Conservation (phyloP, 768 basidiomycete genomes). For the Rhodocollybia butyracea region DNA sequence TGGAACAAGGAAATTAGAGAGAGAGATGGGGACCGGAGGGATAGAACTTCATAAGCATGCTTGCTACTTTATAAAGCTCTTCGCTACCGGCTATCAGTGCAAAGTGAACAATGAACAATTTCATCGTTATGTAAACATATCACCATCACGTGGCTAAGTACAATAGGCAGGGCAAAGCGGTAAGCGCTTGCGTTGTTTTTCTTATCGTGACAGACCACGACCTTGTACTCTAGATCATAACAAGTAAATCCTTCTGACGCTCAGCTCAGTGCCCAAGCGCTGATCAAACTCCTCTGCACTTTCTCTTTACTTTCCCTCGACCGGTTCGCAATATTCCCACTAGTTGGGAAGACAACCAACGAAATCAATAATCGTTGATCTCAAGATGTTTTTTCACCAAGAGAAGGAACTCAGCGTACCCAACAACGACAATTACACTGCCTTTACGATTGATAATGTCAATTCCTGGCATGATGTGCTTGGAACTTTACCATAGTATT, state of each 20-base stretch:
- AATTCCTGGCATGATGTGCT: too few relatives aligned
- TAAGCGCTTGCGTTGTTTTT: background rate
- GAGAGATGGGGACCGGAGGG: slow-evolving; percentile 12
- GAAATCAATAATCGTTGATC: background rate
- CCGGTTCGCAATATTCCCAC: background rate
- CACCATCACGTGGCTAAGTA: background rate
- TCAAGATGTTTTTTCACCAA: background rate
- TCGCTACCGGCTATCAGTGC: too few relatives aligned
- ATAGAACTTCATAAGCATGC: background rate
- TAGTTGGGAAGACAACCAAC: slow-evolving; percentile 3
- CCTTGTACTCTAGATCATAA: too few relatives aligned
- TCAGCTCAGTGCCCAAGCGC: too few relatives aligned
- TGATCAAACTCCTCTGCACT: background rate
- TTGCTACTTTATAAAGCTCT: background rate
- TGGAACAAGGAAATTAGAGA: slow-evolving; percentile 20
- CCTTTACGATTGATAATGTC: too few relatives aligned
- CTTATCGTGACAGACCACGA: background rate
- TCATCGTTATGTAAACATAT: background rate
- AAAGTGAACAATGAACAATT: background rate
- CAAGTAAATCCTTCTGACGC: too few relatives aligned
- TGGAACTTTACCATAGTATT: too few relatives aligned
- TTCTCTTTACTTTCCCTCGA: background rate
- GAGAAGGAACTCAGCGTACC: background rate
- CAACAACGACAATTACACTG: background rate
- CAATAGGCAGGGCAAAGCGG: background rate